Evolutionary conservation across 805 yeast genomes (phyloP).

Genomic region (Wickerhamomyces sydowiorum): DNA sequence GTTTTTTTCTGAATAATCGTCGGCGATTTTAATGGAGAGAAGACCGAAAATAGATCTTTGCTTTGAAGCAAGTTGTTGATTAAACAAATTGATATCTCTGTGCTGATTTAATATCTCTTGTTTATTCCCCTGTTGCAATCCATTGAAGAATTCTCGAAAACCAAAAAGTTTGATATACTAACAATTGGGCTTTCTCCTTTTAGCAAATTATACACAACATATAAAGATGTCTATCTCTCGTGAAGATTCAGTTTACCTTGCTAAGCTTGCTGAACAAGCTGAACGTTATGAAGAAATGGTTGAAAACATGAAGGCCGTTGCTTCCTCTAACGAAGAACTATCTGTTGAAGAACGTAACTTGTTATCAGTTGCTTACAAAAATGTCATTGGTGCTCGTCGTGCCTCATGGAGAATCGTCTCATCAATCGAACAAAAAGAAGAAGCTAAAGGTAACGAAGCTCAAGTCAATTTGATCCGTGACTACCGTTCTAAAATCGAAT

Average conservation of each 20-base stretch:
- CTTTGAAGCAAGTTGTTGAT: too few species aligned
- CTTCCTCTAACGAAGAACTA: constrained; percentile 90
- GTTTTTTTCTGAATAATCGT: neutral
- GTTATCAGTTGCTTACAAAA: constrained; percentile 95
- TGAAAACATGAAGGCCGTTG: constrained; percentile 96
- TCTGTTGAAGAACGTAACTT: constrained; percentile 97
- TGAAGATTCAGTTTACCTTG: constrained; percentile 97
- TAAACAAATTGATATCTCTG: too few species aligned
- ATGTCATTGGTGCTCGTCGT: constrained; percentile 98
- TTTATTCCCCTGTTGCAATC: too few species aligned
- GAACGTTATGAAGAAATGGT: constrained; percentile 99
- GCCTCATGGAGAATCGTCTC: constrained; percentile 99
- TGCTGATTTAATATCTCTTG: too few species aligned
- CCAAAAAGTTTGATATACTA: neutral
- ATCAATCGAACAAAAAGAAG: constrained; percentile 97
- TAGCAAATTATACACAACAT: neutral
- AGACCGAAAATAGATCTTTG: neutral
- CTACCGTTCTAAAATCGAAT: constrained; percentile 91
- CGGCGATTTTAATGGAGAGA: neutral
- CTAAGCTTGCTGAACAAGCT: constrained; percentile 98
- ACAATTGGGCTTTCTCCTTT: neutral
- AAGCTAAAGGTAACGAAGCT: constrained; percentile 87
- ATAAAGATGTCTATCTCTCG: constrained; percentile 70
- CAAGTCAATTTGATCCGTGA: constrained; percentile 89
- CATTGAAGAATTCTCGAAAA: too few species aligned